Percentiles rank a stretch among this genome's conserved stretches.
Conservation (phyloP, 179 eudicot genomes). For the Drosera spatulata region DNA sequence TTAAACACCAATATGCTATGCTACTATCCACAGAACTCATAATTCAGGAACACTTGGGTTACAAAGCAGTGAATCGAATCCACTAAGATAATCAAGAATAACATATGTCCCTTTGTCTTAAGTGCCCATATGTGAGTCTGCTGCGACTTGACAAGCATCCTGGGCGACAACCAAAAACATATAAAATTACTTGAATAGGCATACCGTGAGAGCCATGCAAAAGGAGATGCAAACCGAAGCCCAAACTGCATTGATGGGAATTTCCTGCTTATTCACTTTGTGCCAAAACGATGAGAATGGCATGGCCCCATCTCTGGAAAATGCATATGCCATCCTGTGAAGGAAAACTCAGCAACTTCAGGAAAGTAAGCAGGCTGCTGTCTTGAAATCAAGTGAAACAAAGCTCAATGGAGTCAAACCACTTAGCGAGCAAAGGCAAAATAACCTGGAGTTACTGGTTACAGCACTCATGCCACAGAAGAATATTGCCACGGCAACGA, state of each 20-base stretch:
- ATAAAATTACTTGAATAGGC: background rate
- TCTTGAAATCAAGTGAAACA: background rate
- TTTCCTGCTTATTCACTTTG: slow-evolving; percentile 83
- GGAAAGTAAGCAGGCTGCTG: background rate
- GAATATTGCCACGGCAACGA: slow-evolving; percentile 81
- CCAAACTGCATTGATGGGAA: slow-evolving; percentile 95
- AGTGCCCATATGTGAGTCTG: no score
- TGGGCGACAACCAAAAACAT: no score
- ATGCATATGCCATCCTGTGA: slow-evolving; percentile 85
- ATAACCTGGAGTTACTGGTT: slow-evolving; percentile 93
- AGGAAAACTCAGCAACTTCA: no score
- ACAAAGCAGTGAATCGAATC: background rate
- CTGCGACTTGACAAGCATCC: no score
- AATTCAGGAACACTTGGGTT: background rate
- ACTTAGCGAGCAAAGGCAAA: background rate
- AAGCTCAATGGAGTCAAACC: background rate
- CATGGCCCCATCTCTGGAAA: slow-evolving; percentile 99
- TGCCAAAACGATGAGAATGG: slow-evolving; percentile 86
- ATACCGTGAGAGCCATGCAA: slow-evolving; percentile 95
- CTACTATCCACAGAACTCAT: no score
- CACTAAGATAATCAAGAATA: no score
- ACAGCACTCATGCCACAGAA: slow-evolving; percentile 95
- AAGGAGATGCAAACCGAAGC: slow-evolving; percentile 76
- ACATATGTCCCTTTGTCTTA: no score
- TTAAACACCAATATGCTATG: no score